phyloP scores from a whole-genome alignment of 1,284 basidiomycete genomes.

The Malassezia cuniculi region DNA sequence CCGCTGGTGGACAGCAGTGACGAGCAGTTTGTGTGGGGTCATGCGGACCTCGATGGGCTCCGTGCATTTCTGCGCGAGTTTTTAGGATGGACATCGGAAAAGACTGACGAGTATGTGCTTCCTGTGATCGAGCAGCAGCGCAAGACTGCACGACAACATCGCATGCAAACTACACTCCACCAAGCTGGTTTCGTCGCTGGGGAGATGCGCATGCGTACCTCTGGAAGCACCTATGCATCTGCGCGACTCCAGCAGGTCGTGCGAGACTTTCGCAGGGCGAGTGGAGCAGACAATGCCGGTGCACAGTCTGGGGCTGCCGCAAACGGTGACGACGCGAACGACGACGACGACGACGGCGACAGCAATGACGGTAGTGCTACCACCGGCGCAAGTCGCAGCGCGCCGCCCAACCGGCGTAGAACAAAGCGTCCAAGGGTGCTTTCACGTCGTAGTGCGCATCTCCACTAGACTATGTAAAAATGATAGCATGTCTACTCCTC shows the following conservation, averaged over 20 bases:
- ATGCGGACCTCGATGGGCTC: constrained; percentile 68
- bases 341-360: no score
- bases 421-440: no score
- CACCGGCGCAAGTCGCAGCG: no score
- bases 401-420: no score
- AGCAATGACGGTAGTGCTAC: no score
- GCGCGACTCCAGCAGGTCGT: constrained; percentile 83
- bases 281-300: no score
- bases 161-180: constrained; percentile 51
- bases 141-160: constrained; percentile 43
- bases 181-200: constrained; percentile 50
- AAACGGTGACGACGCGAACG: no score
- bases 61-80: constrained; percentile 69
- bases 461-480: no score
- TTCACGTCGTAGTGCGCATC: no score
- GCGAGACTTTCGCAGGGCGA: constrained; percentile 53
- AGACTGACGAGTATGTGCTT: constrained; percentile 79
- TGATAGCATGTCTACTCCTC: no score
- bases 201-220: constrained; percentile 52
- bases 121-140: constrained; percentile 65
- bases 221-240: constrained; percentile 65
- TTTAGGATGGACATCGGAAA: constrained; percentile 69
- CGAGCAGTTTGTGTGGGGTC: constrained; percentile 91
- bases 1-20: constrained; percentile 79
- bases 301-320: no score